Evolutionary conservation across 805 yeast genomes (phyloP), one percentile per base, ranked within the genome.

Genomic region (Komagataella phaffii): DNA sequence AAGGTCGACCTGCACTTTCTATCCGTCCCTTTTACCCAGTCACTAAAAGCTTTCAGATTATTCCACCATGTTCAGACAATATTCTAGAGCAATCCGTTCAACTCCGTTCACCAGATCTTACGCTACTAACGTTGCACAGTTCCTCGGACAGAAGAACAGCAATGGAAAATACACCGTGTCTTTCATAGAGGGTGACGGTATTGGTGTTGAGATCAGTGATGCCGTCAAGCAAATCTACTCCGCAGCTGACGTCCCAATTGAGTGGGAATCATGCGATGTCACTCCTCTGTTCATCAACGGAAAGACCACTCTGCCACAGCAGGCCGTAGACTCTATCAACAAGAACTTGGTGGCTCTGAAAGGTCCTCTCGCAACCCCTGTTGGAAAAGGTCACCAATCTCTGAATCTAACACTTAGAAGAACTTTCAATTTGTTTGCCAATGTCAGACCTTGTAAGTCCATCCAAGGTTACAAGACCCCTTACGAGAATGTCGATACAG

Each of bases 321-420:
- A 44, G 23, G 97, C 98, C 54, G 88, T 93, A 56, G 89, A 86
- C 61, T 86, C 95, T 48, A 90, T 93, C 72, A 88, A 88, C 77
- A 84, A 79, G 72, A 88, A 91, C 77, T 78, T 83, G 73, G 91
- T 93, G 56, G 99, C 98, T 52, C 79, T 93, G 65, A 93, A 93
- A 76, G 99, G 99, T 60, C 98, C 98, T 30, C 76, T 93, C 64
- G 98, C 97, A 52, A 93, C 99, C 45, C 99, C 99, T 53, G 90
- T 91, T 57, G 99, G 97, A 63, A 91, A 91, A 74, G 99, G 99
- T 66, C 98, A 93, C 77, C 88, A 88, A 65, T 90, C 98, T 48
- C 81, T 93, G 79, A 93, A 93, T 79, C 78, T 93, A 77, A 91
- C 99, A 44, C 78, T 93, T 71, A 88, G 99, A 79, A 88, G 96